Percentiles rank a stretch among this genome's conserved stretches.
These are phyloP conservation scores for Pythium aphanidermatum DNA, from an alignment of 352 stramenopile genomes.

Conservation along the genomic window DNA sequence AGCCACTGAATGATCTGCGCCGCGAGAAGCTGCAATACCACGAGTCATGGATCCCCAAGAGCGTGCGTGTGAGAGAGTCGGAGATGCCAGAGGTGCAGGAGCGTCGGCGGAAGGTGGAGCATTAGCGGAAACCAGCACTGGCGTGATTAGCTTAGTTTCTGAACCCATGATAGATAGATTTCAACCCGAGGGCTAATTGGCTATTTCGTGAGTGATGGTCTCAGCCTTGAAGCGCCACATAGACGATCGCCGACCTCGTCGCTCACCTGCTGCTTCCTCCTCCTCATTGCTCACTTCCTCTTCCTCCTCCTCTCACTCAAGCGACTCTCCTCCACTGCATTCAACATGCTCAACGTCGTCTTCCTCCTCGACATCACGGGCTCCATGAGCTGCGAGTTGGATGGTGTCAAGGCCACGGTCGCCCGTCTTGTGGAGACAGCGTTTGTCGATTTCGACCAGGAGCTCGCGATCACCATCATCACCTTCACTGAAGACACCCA, in stretches of 20 bases:
- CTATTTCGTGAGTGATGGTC: too few relatives aligned
- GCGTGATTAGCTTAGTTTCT: too few relatives aligned
- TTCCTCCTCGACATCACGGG: conserved; percentile 75
- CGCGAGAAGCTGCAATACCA: conserved; percentile 42
- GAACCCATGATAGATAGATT: too few relatives aligned
- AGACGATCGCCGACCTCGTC: too few relatives aligned
- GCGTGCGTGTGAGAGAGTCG: conserved; percentile 44
- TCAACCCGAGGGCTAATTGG: too few relatives aligned
- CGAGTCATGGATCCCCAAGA: conserved; percentile 63
- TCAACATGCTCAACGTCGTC: conserved; percentile 54
- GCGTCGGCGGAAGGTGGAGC: conserved; percentile 26
- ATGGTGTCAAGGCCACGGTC: conserved; percentile 52
- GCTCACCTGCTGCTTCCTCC: too few relatives aligned
- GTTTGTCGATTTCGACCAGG: conserved; percentile 36
- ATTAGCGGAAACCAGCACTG: too few relatives aligned
- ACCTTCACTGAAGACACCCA: conserved; percentile 51
- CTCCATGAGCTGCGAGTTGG: conserved; percentile 53
- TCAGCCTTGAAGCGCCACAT: too few relatives aligned
- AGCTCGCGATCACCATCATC: conserved; percentile 64
- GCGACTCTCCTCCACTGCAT: not conserved
- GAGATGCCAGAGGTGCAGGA: conserved; percentile 62
- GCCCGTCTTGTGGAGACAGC: conserved; percentile 40
- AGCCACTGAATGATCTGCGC: conserved; percentile 45
- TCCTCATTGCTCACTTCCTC: not conserved
- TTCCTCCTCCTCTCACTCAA: not conserved